Evolutionary conservation across 495 filamentous ascomycete species (phyloP), one percentile per base, ranked within the genome.

Genomic region (Neurospora sp.): DNA sequence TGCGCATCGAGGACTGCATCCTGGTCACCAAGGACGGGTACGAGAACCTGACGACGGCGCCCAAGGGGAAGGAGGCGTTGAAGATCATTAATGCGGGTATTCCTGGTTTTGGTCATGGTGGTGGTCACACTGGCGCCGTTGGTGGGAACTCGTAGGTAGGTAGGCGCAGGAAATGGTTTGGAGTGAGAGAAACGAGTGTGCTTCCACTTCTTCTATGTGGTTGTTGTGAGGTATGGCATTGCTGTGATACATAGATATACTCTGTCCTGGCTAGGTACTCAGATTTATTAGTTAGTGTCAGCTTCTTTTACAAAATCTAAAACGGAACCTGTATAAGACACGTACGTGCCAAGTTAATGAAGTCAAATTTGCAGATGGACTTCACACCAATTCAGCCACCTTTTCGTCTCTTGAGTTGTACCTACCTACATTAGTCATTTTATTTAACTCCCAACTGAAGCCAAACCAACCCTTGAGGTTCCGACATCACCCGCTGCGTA

Each of bases 1-100:
- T 96, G 39, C 87, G 95, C 42, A 95, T 98, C 74, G 95, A 98
- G 83, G 95, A 97, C 81, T 92, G 94, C 80, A 90, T 97, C 69
- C 84, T 97, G 12, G 89, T 97, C 16, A 97, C 93, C 3, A 84
- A 86, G 37, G 84, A 86, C 41, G 93, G 93, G 35, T 90, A 90
- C 76, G 92, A 96, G 81, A 95, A 94, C 76, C 80, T 98, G 76
- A 97, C 94, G 1, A 90, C 87, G 8, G 93, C 92, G 61, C 93
- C 93, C 0, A 96, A 94, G 81, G 92, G 91, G 0, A 85, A 90
- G 53, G 90, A 82, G 59, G 73, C 84, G 72, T 68, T 85, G 70
- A 70, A 74, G 65, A 71, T 84, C 39, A 79, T 85, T 37, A 79
- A 78, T 39, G 40, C 12, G 27, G 53, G 53, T 14, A 35, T 35